phyloP scores from a whole-genome alignment of 2,329 filamentous ascomycete genomes.

The Pestalotiopsis sp. region DNA sequence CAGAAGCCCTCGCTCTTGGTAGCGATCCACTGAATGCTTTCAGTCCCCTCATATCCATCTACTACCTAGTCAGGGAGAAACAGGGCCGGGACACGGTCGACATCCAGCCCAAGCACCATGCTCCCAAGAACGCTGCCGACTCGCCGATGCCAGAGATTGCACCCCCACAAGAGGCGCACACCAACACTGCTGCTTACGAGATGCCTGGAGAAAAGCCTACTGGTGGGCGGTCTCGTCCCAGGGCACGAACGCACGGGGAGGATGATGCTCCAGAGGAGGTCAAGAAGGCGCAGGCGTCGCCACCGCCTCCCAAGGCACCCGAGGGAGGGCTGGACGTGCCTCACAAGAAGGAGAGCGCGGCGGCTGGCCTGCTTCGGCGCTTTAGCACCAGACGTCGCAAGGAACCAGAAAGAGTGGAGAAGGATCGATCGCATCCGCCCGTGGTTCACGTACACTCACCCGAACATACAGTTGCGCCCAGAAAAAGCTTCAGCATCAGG shows the following conservation, averaged over 20 bases:
- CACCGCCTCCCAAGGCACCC: conserved; percentile 37
- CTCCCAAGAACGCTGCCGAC: conserved; percentile 44
- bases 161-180: conserved; percentile 84
- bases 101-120: conserved; percentile 29
- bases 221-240: conserved; percentile 78
- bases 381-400: conserved; percentile 85
- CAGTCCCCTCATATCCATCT: conserved; percentile 88
- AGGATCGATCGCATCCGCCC: conserved; percentile 70
- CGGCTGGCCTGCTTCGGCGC: conserved; percentile 80
- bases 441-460: conserved; percentile 79
- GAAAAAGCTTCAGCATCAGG: conserved; percentile 88
- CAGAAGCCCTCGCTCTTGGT: conserved; percentile 80
- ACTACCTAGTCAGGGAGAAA: conserved; percentile 96
- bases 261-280: conserved; percentile 80
- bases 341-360: conserved; percentile 83
- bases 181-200: conserved; percentile 82
- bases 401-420: conserved; percentile 65
- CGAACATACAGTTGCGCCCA: conserved; percentile 64
- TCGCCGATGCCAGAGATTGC: conserved; percentile 70
- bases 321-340: conserved; percentile 63
- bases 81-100: conserved; percentile 72
- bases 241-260: conserved; percentile 91
- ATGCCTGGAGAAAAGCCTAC: conserved; percentile 88
- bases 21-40: conserved; percentile 91
- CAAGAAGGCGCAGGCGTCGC: conserved; percentile 64